phyloP scores from a whole-genome alignment of 163 green algal genomes.

The Chlorella variabilis region DNA sequence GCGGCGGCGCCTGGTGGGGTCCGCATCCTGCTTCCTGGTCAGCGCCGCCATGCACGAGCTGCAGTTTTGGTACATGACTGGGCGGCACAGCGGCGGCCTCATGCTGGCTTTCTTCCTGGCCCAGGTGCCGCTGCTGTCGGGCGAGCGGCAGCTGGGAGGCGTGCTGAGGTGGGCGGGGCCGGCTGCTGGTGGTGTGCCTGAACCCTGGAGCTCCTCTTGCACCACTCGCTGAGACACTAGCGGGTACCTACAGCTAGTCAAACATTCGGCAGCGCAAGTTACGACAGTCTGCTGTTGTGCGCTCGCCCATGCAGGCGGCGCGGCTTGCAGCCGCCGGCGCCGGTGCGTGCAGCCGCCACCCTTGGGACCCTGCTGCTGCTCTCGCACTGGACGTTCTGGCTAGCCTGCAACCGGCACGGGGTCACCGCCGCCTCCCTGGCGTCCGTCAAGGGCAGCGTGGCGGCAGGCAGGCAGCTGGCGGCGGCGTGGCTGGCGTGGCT shows the following conservation, averaged over 20 bases:
- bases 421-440: neutral
- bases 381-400: constrained; percentile 5
- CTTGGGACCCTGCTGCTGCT: constrained; percentile 15
- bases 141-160: neutral
- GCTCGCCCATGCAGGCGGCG: neutral
- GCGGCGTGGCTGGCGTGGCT: neutral
- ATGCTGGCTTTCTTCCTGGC: constrained; percentile 34
- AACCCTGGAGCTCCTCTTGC: too few relatives aligned
- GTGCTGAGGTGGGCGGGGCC: neutral
- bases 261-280: neutral
- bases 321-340: neutral
- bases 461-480: neutral
- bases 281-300: too few relatives aligned
- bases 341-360: neutral
- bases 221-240: too few relatives aligned
- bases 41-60: constrained; percentile 26
- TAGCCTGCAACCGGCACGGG: neutral
- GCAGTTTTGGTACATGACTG: constrained; percentile 35
- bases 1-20: neutral
- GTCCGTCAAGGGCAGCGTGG: neutral
- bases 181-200: too few relatives aligned
- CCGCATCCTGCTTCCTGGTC: constrained; percentile 9
- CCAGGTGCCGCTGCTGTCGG: constrained; percentile 17
- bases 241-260: too few relatives aligned
- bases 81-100: constrained; percentile 6